A percentile compares a stretch with the other conserved stretches of the same genome.
Conservation (phyloP, 768 basidiomycete genomes). For the Nevesoporus exiguus region DNA sequence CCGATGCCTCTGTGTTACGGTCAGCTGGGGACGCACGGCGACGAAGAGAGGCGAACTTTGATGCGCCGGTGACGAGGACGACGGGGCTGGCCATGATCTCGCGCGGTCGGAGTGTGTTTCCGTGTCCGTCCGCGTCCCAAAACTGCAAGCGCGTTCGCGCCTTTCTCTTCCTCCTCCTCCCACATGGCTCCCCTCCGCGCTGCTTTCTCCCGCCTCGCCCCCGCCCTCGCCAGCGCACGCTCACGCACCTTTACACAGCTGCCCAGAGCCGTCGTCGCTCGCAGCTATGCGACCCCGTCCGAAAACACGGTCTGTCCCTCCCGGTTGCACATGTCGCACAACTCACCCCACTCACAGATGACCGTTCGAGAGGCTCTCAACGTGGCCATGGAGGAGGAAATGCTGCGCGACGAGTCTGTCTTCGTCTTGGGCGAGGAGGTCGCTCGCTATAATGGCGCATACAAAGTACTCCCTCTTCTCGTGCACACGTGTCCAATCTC, state of each 20-base stretch:
- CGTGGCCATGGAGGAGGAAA: conserved; percentile 98
- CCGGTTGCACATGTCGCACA: conserved; percentile 17
- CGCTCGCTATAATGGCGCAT: conserved; percentile 96
- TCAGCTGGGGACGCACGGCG: neutral
- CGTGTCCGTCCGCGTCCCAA: conserved; percentile 26
- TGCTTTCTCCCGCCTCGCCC: conserved; percentile 62
- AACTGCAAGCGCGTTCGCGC: conserved; percentile 8
- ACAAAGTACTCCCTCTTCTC: conserved; percentile 58
- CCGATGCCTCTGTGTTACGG: conserved; percentile 61
- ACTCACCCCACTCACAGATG: conserved; percentile 54
- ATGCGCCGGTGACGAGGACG: conserved; percentile 82
- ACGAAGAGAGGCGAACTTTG: conserved; percentile 45
- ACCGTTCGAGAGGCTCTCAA: conserved; percentile 98
- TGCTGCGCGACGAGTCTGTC: conserved; percentile 92
- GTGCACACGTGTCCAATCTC: conserved; percentile 8
- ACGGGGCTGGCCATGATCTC: conserved; percentile 43
- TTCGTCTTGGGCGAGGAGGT: conserved; percentile 98
- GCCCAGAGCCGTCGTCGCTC: conserved; percentile 43
- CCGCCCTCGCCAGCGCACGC: conserved; percentile 42
- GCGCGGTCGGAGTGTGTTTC: conserved; percentile 6
- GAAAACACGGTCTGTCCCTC: conserved; percentile 44
- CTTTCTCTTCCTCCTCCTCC: conserved; percentile 11
- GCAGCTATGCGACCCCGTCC: conserved; percentile 63
- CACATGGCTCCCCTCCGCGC: conserved; percentile 57
- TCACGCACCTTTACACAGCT: conserved; percentile 41